phyloP scores from a whole-genome alignment of 176 grass and related monocot species.

The Oryza australiensis region DNA sequence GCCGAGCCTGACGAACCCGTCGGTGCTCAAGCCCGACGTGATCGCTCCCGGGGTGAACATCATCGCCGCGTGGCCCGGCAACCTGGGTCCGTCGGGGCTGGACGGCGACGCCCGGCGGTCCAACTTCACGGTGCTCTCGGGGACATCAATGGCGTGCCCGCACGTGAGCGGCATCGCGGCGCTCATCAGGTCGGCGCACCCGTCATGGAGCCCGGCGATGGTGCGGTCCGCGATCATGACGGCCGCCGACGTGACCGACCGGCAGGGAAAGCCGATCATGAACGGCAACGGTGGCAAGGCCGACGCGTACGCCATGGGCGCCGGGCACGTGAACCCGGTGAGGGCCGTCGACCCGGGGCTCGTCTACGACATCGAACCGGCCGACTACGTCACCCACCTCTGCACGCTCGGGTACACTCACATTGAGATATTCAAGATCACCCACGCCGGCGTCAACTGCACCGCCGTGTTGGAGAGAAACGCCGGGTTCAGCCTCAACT shows the following conservation, averaged over 20 bases:
- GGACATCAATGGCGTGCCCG: conserved; percentile 88
- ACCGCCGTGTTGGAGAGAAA: conserved; percentile 17
- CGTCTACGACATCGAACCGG: conserved; percentile 69
- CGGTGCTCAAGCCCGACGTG: conserved; percentile 77
- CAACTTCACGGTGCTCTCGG: conserved; percentile 89
- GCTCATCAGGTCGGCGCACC: conserved; percentile 56
- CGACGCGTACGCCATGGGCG: conserved; percentile 56
- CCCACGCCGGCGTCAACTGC: conserved; percentile 71
- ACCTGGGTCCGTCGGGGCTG: conserved; percentile 68
- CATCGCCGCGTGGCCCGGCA: conserved; percentile 85
- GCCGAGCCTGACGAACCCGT: conserved; percentile 82
- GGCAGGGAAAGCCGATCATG: conserved; percentile 62
- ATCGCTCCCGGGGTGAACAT: conserved; percentile 86
- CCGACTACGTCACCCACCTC: conserved; percentile 75
- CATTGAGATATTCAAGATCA: conserved; percentile 74
- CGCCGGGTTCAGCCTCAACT: conserved; percentile 75
- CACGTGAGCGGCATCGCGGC: conserved; percentile 80
- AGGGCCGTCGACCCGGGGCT: conserved; percentile 69
- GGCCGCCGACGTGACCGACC: conserved; percentile 62
- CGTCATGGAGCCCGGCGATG: conserved; percentile 71
- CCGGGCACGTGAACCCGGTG: conserved; percentile 70
- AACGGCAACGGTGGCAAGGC: conserved; percentile 50
- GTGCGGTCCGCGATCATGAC: conserved; percentile 86
- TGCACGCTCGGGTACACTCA: conserved; percentile 77
- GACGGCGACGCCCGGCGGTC: conserved; percentile 51